Percentiles rank a stretch among this genome's conserved stretches.
Conservation (phyloP, 139 green algal genomes). For the Closterium sp. region DNA sequence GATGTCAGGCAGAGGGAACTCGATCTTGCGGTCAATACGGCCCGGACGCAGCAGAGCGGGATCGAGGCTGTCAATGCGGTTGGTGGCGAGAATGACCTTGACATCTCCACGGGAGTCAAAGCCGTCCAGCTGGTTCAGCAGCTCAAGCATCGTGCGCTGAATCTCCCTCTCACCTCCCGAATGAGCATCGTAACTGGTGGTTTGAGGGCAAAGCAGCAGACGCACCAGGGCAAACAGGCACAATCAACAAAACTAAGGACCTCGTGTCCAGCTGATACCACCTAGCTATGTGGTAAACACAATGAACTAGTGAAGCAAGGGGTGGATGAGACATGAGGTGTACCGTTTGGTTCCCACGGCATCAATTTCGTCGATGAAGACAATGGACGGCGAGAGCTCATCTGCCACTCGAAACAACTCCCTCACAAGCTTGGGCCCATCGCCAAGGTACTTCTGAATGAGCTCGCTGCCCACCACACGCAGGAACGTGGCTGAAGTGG, state of each 20-base stretch:
- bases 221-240: neutral
- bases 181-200: slow-evolving; percentile 79
- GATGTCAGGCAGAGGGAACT: slow-evolving; percentile 97
- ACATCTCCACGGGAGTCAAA: slow-evolving; percentile 93
- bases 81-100: slow-evolving; percentile 99
- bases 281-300: neutral
- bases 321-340: neutral
- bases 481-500: slow-evolving; percentile 97
- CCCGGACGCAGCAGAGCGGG: slow-evolving; percentile 94
- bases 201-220: neutral
- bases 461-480: slow-evolving; percentile 96
- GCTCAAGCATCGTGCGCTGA: slow-evolving; percentile 97
- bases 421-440: slow-evolving; percentile 96
- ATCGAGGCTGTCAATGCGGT: slow-evolving; percentile 95
- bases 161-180: slow-evolving; percentile 95
- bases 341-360: slow-evolving; percentile 86
- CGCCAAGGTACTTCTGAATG: slow-evolving; percentile 98
- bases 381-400: slow-evolving; percentile 96
- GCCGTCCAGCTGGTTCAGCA: slow-evolving; percentile 97
- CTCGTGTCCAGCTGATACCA: neutral
- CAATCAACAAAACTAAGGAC: neutral
- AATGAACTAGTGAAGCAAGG: neutral
- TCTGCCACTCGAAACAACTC: slow-evolving; percentile 98
- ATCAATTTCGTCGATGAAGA: slow-evolving; percentile 94
- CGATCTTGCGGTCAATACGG: slow-evolving; percentile 90